phyloP scores from a whole-genome alignment of 257 asterid genomes.

The Fraxinus excelsior region DNA sequence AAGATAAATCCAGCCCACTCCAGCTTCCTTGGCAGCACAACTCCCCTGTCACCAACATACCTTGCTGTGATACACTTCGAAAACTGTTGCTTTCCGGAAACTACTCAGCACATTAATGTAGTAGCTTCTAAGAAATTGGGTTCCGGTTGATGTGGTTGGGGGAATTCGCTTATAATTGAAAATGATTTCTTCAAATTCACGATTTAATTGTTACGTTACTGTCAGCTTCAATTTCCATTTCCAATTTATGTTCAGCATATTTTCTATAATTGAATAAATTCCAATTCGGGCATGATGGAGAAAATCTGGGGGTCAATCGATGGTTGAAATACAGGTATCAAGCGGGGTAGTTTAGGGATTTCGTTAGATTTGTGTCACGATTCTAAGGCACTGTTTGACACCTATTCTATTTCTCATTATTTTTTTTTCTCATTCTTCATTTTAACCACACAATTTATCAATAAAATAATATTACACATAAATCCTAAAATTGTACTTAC shows the following conservation, averaged over 20 bases:
- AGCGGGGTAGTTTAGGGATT: no score
- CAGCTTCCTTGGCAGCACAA: conserved; percentile 80
- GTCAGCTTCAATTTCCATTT: conserved; percentile 37
- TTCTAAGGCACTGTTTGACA: no score
- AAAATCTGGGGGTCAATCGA: no score
- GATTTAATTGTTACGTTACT: conserved; percentile 48
- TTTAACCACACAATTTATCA: no score
- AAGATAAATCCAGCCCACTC: conserved; percentile 96
- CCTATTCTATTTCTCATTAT: no score
- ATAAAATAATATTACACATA: no score
- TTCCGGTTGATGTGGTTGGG: conserved; percentile 17
- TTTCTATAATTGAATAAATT: neutral
- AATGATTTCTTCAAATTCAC: conserved; percentile 58
- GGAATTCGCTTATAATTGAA: conserved; percentile 28
- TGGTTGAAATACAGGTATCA: no score
- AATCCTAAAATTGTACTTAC: no score
- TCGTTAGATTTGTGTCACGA: no score
- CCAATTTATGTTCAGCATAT: conserved; percentile 5
- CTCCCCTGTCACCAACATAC: conserved; percentile 79
- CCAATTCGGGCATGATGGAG: neutral
- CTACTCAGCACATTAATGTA: conserved; percentile 13
- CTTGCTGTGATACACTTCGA: conserved; percentile 37
- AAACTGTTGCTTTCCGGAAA: conserved; percentile 30
- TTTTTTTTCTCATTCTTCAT: no score
- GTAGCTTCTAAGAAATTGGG: conserved; percentile 43